A percentile compares a stretch with the other conserved stretches of the same genome.
phyloP scores from a whole-genome alignment of 2,329 filamentous ascomycete genomes.

The Calonectria fujianensis region DNA sequence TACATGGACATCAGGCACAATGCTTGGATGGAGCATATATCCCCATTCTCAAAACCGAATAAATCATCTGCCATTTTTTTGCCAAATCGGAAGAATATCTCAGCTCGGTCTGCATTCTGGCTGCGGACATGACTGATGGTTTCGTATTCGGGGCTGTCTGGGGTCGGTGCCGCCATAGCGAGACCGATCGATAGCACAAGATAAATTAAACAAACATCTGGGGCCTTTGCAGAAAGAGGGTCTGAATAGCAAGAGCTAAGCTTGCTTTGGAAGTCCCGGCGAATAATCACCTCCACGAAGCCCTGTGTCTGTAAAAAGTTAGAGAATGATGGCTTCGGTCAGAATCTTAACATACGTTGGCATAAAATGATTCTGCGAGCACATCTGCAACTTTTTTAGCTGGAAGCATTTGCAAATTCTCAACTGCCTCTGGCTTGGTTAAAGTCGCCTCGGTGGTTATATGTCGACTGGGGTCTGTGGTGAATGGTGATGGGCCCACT shows the following conservation, averaged over 20 bases:
- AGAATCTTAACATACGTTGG: slow-evolving; percentile 68
- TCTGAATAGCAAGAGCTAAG: slow-evolving; percentile 73
- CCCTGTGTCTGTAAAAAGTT: slow-evolving; percentile 70
- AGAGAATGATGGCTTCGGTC: background rate
- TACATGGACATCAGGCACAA: slow-evolving; percentile 79
- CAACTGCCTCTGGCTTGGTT: background rate
- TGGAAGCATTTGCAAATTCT: slow-evolving; percentile 63
- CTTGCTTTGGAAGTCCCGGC: slow-evolving; percentile 67
- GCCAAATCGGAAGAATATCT: slow-evolving; percentile 77
- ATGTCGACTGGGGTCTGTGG: slow-evolving; percentile 73
- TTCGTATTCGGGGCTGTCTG: slow-evolving; percentile 68
- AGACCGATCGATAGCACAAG: slow-evolving; percentile 79
- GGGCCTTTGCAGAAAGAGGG: slow-evolving; percentile 68
- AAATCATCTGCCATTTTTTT: slow-evolving; percentile 69
- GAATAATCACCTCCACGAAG: slow-evolving; percentile 76
- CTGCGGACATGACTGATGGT: slow-evolving; percentile 71
- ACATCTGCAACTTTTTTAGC: slow-evolving; percentile 72
- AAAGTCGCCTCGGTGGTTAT: slow-evolving; percentile 62
- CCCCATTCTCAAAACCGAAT: slow-evolving; percentile 75
- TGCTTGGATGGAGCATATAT: slow-evolving; percentile 80
- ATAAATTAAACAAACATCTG: slow-evolving; percentile 76
- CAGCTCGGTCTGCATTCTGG: slow-evolving; percentile 71
- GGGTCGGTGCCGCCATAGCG: slow-evolving; percentile 72
- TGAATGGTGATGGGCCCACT: slow-evolving; percentile 74
- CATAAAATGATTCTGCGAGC: slow-evolving; percentile 71